Evolutionary conservation across 805 yeast genomes (phyloP).

Genomic region (Saccharomycopsis sp.): DNA sequence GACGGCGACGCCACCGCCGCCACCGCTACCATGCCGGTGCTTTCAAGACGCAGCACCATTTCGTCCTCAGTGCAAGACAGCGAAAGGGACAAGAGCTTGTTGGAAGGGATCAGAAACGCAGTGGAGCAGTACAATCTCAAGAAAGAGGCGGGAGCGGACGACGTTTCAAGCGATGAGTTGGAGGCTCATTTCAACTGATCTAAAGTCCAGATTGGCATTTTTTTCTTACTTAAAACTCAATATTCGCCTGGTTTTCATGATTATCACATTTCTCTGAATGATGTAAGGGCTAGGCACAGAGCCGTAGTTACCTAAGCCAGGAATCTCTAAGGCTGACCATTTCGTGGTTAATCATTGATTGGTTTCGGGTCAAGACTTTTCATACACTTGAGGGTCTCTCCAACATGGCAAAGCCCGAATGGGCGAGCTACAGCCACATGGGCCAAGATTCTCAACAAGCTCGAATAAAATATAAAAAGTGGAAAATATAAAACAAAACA

Average conservation of each 20-base stretch:
- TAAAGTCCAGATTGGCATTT: no score
- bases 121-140: slow-evolving; percentile 28
- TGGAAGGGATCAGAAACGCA: slow-evolving; percentile 36
- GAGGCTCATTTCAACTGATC: slow-evolving; percentile 39
- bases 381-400: no score
- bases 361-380: no score
- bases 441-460: not conserved
- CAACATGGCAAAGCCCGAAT: no score
- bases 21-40: slow-evolving; percentile 4
- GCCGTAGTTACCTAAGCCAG: no score
- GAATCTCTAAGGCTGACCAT: no score
- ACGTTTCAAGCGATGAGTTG: slow-evolving; percentile 46
- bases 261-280: no score
- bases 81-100: slow-evolving; percentile 26
- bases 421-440: no score
- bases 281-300: no score
- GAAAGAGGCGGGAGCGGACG: slow-evolving; percentile 30
- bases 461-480: not conserved
- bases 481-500: not conserved
- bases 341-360: no score
- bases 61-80: slow-evolving; percentile 14
- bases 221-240: no score
- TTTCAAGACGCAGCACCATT: slow-evolving; percentile 8
- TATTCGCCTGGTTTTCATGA: no score
- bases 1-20: not conserved